A percentile compares a stretch with the other conserved stretches of the same genome.
phyloP scores from a whole-genome alignment of 768 basidiomycete genomes.

The Boletus coccyginus region DNA sequence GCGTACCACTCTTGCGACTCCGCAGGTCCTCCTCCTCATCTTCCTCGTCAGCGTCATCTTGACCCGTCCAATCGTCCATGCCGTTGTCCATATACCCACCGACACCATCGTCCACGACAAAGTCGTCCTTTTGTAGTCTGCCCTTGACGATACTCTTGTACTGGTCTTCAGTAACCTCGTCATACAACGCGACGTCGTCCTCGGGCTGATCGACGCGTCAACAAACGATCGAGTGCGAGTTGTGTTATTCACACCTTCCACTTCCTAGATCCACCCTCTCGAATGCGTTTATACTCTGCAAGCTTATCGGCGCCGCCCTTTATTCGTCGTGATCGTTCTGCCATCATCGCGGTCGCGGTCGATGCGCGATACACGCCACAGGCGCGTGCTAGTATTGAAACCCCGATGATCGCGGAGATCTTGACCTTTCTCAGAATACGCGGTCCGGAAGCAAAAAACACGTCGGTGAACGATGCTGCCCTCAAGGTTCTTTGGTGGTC shows the following conservation, averaged over 20 bases:
- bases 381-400: constrained; percentile 22
- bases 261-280: constrained; percentile 56
- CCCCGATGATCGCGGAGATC: constrained; percentile 25
- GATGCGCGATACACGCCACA: constrained; percentile 21
- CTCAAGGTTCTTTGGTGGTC: constrained; percentile 42
- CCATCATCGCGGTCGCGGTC: constrained; percentile 12
- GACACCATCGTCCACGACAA: constrained; percentile 92
- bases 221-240: constrained; percentile 1
- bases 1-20: constrained; percentile 43
- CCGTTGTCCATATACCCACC: constrained; percentile 94
- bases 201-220: constrained; percentile 37
- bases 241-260: constrained; percentile 47
- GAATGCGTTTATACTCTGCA: constrained; percentile 56
- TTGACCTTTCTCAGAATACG: neutral
- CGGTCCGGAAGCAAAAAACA: neutral
- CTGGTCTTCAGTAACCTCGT: constrained; percentile 86
- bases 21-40: constrained; percentile 38
- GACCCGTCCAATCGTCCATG: constrained; percentile 87
- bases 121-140: constrained; percentile 84
- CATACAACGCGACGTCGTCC: constrained; percentile 74
- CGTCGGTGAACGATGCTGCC: constrained; percentile 36
- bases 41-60: constrained; percentile 52
- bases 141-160: constrained; percentile 83
- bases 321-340: constrained; percentile 28
- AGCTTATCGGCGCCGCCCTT: constrained; percentile 41